Evolutionary conservation across 305 asterid genomes (phyloP).

Genomic region (Withania somnifera): DNA sequence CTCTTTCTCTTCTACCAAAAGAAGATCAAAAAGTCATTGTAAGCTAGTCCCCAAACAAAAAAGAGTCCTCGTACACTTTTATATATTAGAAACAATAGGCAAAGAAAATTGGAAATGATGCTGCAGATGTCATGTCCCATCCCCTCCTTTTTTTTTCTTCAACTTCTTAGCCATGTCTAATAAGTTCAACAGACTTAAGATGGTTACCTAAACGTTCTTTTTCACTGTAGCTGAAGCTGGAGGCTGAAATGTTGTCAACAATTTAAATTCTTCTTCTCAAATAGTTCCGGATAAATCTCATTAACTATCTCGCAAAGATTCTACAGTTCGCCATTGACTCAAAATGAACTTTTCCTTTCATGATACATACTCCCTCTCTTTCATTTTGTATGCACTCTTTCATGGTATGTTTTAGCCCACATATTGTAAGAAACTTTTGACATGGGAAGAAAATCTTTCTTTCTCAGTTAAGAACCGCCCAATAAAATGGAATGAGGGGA

Average conservation of each 20-base stretch:
- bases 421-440: background rate
- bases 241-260: background rate
- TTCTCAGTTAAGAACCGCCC: too few species aligned
- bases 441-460: background rate
- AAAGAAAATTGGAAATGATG: background rate
- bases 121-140: background rate
- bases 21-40: background rate
- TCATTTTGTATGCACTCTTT: background rate
- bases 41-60: background rate
- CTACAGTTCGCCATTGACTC: background rate
- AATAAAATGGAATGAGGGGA: background rate
- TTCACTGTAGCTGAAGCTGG: background rate
- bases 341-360: background rate
- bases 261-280: background rate
- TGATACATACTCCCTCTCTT: background rate
- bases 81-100: background rate
- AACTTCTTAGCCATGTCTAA: background rate
- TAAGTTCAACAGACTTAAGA: background rate
- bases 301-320: background rate
- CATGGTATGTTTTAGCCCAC: background rate
- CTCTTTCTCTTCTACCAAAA: background rate
- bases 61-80: background rate
- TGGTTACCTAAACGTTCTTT: background rate
- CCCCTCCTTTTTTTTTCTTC: background rate
- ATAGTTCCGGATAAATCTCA: background rate